Percentiles rank a stretch among this genome's conserved stretches.
These are phyloP conservation scores for Raddia guianensis DNA, from an alignment of 176 grass and related monocot species.

Conservation along the genomic window DNA sequence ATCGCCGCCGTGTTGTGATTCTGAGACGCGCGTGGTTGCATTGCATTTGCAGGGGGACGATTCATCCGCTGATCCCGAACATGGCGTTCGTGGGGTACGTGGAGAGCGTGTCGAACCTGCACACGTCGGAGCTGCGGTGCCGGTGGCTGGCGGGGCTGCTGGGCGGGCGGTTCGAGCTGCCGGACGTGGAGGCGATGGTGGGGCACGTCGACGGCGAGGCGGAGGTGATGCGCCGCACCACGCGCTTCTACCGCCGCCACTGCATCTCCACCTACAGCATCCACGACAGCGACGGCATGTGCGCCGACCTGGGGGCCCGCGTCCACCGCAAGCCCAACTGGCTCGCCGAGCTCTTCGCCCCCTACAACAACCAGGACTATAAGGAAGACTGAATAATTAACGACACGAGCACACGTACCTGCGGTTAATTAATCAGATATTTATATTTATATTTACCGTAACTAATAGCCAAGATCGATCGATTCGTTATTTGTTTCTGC, in stretches of 20 bases:
- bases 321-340: conserved; percentile 73
- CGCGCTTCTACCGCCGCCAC: conserved; percentile 92
- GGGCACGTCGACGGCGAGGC: conserved; percentile 61
- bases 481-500: conserved; percentile 52
- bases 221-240: conserved; percentile 84
- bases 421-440: too few relatives aligned
- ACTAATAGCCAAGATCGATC: neutral
- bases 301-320: conserved; percentile 70
- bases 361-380: conserved; percentile 95
- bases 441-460: too few relatives aligned
- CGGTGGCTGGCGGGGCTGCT: conserved; percentile 85
- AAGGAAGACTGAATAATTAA: conserved; percentile 45
- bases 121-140: conserved; percentile 95
- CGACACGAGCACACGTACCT: too few relatives aligned
- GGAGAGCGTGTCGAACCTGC: conserved; percentile 98
- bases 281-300: conserved; percentile 96
- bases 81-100: conserved; percentile 99
- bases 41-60: conserved; percentile 60
- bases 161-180: conserved; percentile 60
- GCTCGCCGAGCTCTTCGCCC: conserved; percentile 79
- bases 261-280: conserved; percentile 99
- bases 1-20: too few relatives aligned
- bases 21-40: neutral
- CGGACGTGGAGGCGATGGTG: conserved; percentile 59
- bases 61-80: conserved; percentile 90